phyloP scores from a whole-genome alignment of 83 land plant genomes.

The Diphasiastrum complanatum region DNA sequence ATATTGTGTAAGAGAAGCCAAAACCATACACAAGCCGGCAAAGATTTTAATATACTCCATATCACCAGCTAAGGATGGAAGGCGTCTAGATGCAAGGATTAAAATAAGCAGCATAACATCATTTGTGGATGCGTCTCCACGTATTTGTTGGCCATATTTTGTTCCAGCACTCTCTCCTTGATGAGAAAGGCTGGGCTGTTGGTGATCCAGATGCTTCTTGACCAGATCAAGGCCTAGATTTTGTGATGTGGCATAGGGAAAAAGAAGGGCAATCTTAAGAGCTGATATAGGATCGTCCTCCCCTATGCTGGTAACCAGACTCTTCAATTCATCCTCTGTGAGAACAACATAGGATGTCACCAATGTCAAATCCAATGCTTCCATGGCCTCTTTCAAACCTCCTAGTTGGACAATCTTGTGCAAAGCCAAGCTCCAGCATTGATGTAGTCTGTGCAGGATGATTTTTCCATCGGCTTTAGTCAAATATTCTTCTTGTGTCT shows the following conservation, averaged over 20 bases:
- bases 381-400: slow-evolving; percentile 18
- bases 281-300: slow-evolving; percentile 35
- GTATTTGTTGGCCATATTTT: neutral
- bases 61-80: neutral
- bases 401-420: slow-evolving; percentile 28
- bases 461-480: slow-evolving; percentile 4
- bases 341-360: slow-evolving; percentile 35
- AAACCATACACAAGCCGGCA: neutral
- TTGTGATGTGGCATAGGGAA: slow-evolving; percentile 52
- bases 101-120: slow-evolving; percentile 4
- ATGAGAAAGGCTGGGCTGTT: too few relatives aligned
- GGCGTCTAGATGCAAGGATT: neutral
- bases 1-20: neutral
- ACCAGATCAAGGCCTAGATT: slow-evolving; percentile 32
- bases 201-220: too few relatives aligned
- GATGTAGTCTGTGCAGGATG: too few relatives aligned
- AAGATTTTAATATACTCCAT: neutral
- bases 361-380: slow-evolving; percentile 43
- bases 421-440: too few relatives aligned
- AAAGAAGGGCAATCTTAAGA: slow-evolving; percentile 46
- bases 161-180: slow-evolving; percentile 14
- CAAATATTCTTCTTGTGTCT: too few relatives aligned
- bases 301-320: slow-evolving; percentile 26
- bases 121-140: neutral
- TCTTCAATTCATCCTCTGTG: slow-evolving; percentile 45